phyloP scores from a whole-genome alignment of 345 rosid genomes.

The Acer saccharum region DNA sequence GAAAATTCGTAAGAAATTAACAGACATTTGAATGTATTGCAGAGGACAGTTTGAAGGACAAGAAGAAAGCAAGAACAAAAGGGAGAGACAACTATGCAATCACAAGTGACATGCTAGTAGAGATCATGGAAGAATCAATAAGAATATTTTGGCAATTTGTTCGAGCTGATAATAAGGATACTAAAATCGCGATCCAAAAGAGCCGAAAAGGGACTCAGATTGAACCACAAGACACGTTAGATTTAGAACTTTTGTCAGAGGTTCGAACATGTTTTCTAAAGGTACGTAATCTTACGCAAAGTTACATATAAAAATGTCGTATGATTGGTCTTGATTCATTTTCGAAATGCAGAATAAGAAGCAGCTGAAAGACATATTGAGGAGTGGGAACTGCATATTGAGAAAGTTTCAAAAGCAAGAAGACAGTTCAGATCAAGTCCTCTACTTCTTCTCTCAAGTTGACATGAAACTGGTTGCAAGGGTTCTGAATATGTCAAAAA shows the following conservation, averaged over 20 bases:
- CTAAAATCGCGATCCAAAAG: conserved; percentile 41
- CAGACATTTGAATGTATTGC: conserved; percentile 25
- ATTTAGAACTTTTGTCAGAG: conserved; percentile 50
- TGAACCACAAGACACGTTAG: conserved; percentile 58
- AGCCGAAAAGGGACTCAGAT: conserved; percentile 47
- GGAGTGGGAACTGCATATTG: conserved; percentile 59
- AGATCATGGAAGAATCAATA: conserved; percentile 90
- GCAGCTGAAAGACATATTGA: conserved; percentile 56
- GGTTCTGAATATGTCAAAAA: conserved; percentile 74
- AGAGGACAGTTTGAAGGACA: conserved; percentile 71
- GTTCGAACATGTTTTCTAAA: conserved; percentile 59
- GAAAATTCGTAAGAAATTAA: too few relatives aligned
- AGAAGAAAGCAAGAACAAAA: conserved; percentile 42
- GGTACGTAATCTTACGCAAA: conserved; percentile 32
- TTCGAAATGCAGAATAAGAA: conserved; percentile 57
- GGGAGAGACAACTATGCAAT: conserved; percentile 42
- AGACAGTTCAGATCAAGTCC: conserved; percentile 58
- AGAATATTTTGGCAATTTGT: conserved; percentile 84
- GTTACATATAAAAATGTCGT: too few relatives aligned
- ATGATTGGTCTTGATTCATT: neutral
- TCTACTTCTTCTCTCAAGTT: conserved; percentile 84
- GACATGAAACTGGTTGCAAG: conserved; percentile 88
- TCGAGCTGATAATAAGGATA: conserved; percentile 65
- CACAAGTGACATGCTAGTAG: conserved; percentile 66
- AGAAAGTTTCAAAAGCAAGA: conserved; percentile 45